Evolutionary conservation across 2,329 filamentous ascomycete species (phyloP), one percentile per base, ranked within the genome.

Genomic region (Fusarium begoniae): DNA sequence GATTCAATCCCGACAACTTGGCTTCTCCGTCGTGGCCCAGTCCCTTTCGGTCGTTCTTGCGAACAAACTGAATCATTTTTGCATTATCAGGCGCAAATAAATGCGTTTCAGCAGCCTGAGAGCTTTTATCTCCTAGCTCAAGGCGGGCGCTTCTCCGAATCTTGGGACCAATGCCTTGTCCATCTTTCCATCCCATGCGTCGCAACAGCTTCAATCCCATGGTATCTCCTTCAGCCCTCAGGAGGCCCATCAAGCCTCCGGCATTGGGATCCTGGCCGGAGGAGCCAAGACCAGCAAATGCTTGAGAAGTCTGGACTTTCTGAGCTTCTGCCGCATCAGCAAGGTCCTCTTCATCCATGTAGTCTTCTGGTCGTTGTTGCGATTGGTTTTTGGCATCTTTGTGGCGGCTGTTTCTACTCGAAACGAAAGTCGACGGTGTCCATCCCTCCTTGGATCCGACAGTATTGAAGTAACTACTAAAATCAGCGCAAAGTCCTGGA

Each of bases 361-460:
- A 98, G 80, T 98, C 95, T 81, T 98, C 95, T 2, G 90, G 78
- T 54, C 91, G 91, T 72, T 93, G 91, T 79, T 93, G 91, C 5
- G 83, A 76, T 71, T 89, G 87, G n/a, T 86, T 57, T 3, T 74
- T 24, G 40, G 85, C 87, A 84, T 93, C 89, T 79, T 93, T 94
- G 73, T 88, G 90, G 63, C 95, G 93, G 78, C 94, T 94, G 44
- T 90, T 85, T 30, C 96, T 93, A 58, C 95, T 98, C 12, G 96
- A 98, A 15, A 97, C 92, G 82, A 98, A 99, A 1, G 94, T 93
- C 28, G 94, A 91, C 5, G 96, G 96, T 2, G 94, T 92, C 96
- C 96, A 99, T 85, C 96, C 96, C 87, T 99, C 96, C 83, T 98
- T 98, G 64, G 96, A 98, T 60, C 96, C 96, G 76, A 98, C 96